Evolutionary conservation across 2,329 filamentous ascomycete species (phyloP).

Genomic region (Metarhizium guizhouense): DNA sequence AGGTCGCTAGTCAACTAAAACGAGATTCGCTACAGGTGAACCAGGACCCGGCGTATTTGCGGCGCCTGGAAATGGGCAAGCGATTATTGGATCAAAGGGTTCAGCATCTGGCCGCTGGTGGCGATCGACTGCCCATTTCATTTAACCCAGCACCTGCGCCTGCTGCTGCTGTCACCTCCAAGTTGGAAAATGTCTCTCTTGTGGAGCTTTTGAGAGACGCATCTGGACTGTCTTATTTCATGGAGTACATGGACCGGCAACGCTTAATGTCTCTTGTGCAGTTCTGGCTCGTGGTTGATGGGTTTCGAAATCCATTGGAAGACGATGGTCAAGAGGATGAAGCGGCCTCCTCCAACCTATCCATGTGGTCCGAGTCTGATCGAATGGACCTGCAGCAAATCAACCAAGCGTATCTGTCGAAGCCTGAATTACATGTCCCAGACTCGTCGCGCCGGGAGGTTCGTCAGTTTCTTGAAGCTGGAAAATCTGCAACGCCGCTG

Average conservation of each 20-base stretch:
- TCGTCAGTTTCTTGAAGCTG: slow-evolving; percentile 68
- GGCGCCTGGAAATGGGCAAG: slow-evolving; percentile 86
- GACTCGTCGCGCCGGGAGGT: slow-evolving; percentile 61
- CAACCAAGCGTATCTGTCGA: slow-evolving; percentile 78
- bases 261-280: slow-evolving; percentile 82
- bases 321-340: slow-evolving; percentile 60
- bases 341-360: slow-evolving; percentile 49
- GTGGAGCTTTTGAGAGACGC: slow-evolving; percentile 83
- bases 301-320: slow-evolving; percentile 88
- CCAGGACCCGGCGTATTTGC: slow-evolving; percentile 78
- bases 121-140: slow-evolving; percentile 32
- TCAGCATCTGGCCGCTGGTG: slow-evolving; percentile 64
- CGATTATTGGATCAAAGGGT: slow-evolving; percentile 84
- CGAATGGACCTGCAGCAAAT: slow-evolving; percentile 84
- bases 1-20: slow-evolving; percentile 86
- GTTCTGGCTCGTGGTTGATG: slow-evolving; percentile 97
- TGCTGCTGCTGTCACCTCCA: slow-evolving; percentile 37
- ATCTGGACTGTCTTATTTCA: slow-evolving; percentile 91
- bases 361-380: slow-evolving; percentile 75
- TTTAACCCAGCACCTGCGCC: slow-evolving; percentile 16
- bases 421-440: slow-evolving; percentile 70
- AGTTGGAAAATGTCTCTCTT: slow-evolving; percentile 65
- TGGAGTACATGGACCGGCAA: slow-evolving; percentile 98
- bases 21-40: slow-evolving; percentile 69
- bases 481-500: slow-evolving; percentile 62